Conservation (phyloP, 108 stramenopile species). For the Aurantiochytrium sp. region DNA sequence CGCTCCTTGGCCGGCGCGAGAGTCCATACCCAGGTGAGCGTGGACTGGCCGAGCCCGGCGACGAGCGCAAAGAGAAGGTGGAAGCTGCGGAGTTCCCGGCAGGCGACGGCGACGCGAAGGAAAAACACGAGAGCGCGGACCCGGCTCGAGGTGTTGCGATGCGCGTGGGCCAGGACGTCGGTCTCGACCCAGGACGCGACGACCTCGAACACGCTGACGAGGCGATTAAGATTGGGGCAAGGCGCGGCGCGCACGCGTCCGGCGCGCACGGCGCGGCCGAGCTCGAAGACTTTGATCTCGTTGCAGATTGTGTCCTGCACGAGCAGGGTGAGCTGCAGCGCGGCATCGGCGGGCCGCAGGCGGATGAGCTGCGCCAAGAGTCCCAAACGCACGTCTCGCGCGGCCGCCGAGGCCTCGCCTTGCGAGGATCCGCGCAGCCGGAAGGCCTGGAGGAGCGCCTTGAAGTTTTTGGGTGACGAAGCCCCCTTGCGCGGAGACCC, state of each 20-base stretch:
- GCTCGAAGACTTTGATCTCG: neutral
- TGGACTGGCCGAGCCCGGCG: constrained; percentile 14
- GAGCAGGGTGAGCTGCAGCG: neutral
- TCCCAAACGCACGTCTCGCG: neutral
- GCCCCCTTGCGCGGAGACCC: too few relatives aligned
- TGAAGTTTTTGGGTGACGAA: too few relatives aligned
- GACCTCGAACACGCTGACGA: constrained; percentile 17
- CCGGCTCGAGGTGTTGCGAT: neutral
- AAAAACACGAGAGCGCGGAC: neutral
- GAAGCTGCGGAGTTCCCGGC: neutral
- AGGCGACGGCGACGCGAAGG: neutral
- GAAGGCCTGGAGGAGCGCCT: too few relatives aligned
- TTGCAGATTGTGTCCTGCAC: neutral
- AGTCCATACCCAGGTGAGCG: neutral
- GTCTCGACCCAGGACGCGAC: neutral
- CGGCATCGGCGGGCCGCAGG: neutral
- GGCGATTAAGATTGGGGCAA: neutral
- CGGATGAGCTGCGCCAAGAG: neutral
- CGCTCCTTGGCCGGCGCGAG: neutral
- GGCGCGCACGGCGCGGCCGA: neutral
- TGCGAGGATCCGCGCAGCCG: too few relatives aligned
- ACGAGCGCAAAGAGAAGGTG: constrained; percentile 19
- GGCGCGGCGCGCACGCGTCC: neutral
- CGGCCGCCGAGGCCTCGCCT: too few relatives aligned
- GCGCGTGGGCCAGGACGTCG: neutral